phyloP scores from a whole-genome alignment of 2,329 filamentous ascomycete species.

The Albophoma yamanashiensis region DNA sequence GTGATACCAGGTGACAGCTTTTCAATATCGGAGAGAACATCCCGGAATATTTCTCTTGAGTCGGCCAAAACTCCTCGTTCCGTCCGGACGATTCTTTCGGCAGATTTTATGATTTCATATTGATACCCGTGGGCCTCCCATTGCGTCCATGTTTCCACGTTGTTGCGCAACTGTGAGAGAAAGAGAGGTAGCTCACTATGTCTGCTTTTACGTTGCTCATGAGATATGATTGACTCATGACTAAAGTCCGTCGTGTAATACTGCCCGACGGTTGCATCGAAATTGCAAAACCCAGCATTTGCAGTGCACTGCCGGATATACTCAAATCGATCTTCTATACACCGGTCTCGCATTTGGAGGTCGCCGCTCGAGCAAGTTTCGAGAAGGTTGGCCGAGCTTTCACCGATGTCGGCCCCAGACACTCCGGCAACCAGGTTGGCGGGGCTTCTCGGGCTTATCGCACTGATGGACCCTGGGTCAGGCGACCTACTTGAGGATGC shows the following conservation, averaged over 20 bases:
- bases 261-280: not conserved
- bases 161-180: slow-evolving; percentile 1
- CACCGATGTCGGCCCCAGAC: not conserved
- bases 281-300: not conserved
- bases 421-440: not conserved
- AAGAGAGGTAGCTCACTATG: slow-evolving; percentile 2
- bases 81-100: not conserved
- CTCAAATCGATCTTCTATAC: slow-evolving; percentile 2
- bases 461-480: not conserved
- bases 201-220: slow-evolving; percentile 1
- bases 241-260: slow-evolving; percentile 2
- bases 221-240: slow-evolving; percentile 1
- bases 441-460: not conserved
- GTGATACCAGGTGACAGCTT: not conserved
- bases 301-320: slow-evolving; percentile 1
- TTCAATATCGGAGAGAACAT: not conserved
- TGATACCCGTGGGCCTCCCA: slow-evolving; percentile 4
- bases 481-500: not conserved
- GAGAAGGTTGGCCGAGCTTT: not conserved
- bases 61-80: not conserved
- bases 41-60: not conserved
- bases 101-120: slow-evolving; percentile 3
- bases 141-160: slow-evolving; percentile 1
- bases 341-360: not conserved
- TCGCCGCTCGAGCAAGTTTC: not conserved